Base-by-base conservation (phyloP, 106 monocot genomes). In the Allium sativum region DNA sequence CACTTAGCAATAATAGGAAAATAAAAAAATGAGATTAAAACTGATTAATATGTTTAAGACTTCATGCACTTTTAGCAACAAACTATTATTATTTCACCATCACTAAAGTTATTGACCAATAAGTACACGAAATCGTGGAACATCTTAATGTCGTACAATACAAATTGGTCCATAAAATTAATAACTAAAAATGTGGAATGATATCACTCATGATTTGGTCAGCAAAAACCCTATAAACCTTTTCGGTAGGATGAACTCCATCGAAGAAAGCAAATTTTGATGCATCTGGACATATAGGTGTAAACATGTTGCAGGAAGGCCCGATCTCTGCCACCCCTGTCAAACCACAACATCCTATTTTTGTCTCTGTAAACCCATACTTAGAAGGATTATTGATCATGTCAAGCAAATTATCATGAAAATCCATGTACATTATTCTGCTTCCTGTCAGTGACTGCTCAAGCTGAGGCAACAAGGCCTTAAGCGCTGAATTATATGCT, bases 321-420 rank as follows among this genome's bases (percentile, higher is more conserved):
- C 60, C 60, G 7, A 44, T 44, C 60, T 60, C 60, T 16, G 44
- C 4, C 4, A 7, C 14, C 3, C 58, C 58, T 44, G 44, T 11
- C 9, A 5, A 2, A 31, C 60, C 60, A 41, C 60, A 60, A 44
- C 60, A 60, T 42, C 60, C 60, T 60, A 42, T 44, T n/a, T 17
- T 44, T 44, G 44, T 60, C 60, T 44, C 60, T 5, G 2, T 18
- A 43, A 60, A 60, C 0, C 60, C 58, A 15, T 58, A 58, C 42
- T 58, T 58, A 15, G 40, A 2, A 58, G 58, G 58, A 58, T 58
- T 58, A 16, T 58, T 58, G 58, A 58, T 58, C 58, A 58, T 58
- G 41, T 58, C 58, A 19, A 58, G 58, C 41, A 58, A 41, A 15
- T 58, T 41, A 12, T 41, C 40, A 16, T 58, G 58, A 7, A 58